Evolutionary conservation across 179 eudicot genomes (phyloP), one percentile per base, ranked within the genome.

Genomic region (Corrigiola litoralis): DNA sequence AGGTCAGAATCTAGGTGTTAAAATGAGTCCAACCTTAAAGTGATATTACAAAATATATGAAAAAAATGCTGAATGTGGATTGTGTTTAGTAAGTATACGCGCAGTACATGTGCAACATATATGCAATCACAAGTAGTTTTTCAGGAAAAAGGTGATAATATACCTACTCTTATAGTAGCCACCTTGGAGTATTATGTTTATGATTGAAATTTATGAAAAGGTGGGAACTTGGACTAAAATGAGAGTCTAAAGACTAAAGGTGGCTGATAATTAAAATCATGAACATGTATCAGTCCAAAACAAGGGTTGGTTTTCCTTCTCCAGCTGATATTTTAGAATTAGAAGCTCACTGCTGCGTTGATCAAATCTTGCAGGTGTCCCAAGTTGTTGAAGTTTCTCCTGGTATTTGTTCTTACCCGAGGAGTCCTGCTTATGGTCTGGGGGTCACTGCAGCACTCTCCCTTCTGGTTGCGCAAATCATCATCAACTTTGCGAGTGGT

Each of bases 341-440:
- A 24, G 34, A 58, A 46, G 25, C 11, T 33, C 21, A 32, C 31
- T 11, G 14, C 10, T 60, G 27, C 34, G 23, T 23, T 12, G 18
- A 16, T 55, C 31, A 25, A 2, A 61, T 20, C 16, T 60, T 67
- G 70, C 70, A 87, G 90, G 80, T 77, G 51, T 78, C 80, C 32
- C 83, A 90, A 70, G 92, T 85, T 73, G 50, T 57, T 33, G 63
- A 80, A 66, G 64, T 76, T 8, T 63, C 82, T 31, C 76, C 86
- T 38, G 58, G 80, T 28, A 76, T 81, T 57, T 92, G 98, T 61
- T 61, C 75, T 23, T 87, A 87, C 70, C 92, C 96, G 27, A 76
- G 90, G 62, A 90, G 87, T 72, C 90, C 98, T 49, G 92, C 98
- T 58, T 63, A 80, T 47, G 92, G 68, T 41, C 88, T 90, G 17